phyloP scores from a whole-genome alignment of 179 eudicot genomes.

The Silene coronaria region DNA sequence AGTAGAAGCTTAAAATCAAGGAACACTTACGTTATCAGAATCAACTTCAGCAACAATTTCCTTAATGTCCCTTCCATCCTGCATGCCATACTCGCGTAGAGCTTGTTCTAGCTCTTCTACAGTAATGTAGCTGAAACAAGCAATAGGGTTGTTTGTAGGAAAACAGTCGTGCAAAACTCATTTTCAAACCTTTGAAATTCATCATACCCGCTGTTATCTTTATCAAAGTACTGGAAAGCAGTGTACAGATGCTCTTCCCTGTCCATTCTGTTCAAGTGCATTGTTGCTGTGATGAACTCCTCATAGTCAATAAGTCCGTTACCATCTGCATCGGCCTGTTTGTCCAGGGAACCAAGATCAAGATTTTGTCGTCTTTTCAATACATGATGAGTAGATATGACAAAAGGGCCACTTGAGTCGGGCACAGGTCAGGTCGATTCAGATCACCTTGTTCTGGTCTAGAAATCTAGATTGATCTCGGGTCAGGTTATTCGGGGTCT shows the following conservation, averaged over 20 bases:
- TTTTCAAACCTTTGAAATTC: neutral
- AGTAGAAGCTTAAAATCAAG: neutral
- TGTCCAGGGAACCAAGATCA: neutral
- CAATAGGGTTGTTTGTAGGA: neutral
- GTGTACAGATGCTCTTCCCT: constrained; percentile 73
- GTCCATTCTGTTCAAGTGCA: constrained; percentile 81
- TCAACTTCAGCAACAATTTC: constrained; percentile 68
- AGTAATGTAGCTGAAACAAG: constrained; percentile 44
- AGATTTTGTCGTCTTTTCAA: neutral
- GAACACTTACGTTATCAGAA: constrained; percentile 47
- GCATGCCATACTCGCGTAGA: constrained; percentile 60
- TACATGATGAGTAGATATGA: neutral
- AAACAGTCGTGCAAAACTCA: neutral
- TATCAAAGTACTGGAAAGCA: constrained; percentile 71
- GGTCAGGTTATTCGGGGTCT: too few species aligned
- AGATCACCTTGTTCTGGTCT: too few species aligned
- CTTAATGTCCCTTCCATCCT: constrained; percentile 58
- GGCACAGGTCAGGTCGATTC: too few species aligned
- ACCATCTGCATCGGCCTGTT: constrained; percentile 78
- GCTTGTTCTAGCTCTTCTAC: constrained; percentile 81
- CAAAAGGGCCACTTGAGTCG: too few species aligned
- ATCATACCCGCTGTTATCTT: constrained; percentile 65
- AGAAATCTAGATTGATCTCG: too few species aligned
- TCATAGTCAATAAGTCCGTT: constrained; percentile 73
- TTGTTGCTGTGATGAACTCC: constrained; percentile 75